Evolutionary conservation across 768 basidiomycete species (phyloP).

Genomic region (Auriscalpium microsporum): DNA sequence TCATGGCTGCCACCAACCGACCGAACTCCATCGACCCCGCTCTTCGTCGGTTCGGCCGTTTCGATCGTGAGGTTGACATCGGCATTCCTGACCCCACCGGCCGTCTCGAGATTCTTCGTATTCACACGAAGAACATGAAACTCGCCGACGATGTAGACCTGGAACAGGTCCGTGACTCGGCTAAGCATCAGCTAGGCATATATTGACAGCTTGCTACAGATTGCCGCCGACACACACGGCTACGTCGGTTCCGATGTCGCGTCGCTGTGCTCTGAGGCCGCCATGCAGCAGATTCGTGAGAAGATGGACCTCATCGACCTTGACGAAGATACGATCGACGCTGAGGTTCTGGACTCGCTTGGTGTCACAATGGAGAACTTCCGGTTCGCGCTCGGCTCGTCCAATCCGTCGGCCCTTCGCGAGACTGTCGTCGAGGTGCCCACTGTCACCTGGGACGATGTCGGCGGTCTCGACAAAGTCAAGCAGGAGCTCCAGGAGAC

Average conservation of each 20-base stretch:
- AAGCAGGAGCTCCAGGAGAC: slow-evolving; percentile 99
- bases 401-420: slow-evolving; percentile 96
- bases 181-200: not conserved
- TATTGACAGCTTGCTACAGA: slow-evolving; percentile 38
- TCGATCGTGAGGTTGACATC: slow-evolving; percentile 99
- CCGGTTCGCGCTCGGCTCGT: slow-evolving; percentile 95
- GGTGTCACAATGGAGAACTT: slow-evolving; percentile 99
- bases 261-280: slow-evolving; percentile 96
- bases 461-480: slow-evolving; percentile 99
- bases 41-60: slow-evolving; percentile 96
- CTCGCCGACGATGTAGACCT: slow-evolving; percentile 93
- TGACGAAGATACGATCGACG: slow-evolving; percentile 97
- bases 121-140: slow-evolving; percentile 99
- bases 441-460: slow-evolving; percentile 97
- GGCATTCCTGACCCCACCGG: slow-evolving; percentile 99
- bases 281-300: slow-evolving; percentile 99
- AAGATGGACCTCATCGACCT: slow-evolving; percentile 99
- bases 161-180: slow-evolving; percentile 58
- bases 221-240: slow-evolving; percentile 98
- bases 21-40: slow-evolving; percentile 99
- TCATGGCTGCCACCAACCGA: slow-evolving; percentile 98
- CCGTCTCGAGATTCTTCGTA: slow-evolving; percentile 95
- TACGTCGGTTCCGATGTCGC: slow-evolving; percentile 99
- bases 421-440: slow-evolving; percentile 99
- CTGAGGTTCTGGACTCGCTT: slow-evolving; percentile 96